Base-by-base conservation (phyloP, 2,329 filamentous ascomycete genomes). In the Lasiodiplodia gonubiensis region DNA sequence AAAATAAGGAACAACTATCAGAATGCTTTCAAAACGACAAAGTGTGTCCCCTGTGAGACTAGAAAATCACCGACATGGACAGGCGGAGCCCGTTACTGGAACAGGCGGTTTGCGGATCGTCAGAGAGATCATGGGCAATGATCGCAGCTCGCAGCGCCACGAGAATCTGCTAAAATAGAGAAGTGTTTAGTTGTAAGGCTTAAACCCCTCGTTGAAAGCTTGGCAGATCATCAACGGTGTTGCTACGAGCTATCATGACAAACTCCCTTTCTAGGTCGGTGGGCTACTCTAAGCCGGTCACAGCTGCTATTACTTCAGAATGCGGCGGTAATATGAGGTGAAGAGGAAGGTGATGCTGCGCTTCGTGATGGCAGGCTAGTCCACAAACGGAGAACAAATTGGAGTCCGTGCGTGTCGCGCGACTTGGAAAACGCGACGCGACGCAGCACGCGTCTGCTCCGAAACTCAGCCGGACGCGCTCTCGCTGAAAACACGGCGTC, bases 401-500 rank as follows among this genome's bases (percentile, higher is more conserved):
- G 59, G 37, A 23, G n/a, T 3, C 35, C 11, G 11, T 63, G 12
- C 42, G 46, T 27, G 46, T 10, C 16, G 35, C 59, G 59, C 59
- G 59, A 35, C 2, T 33, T 33, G 30, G 30, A 25, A 25, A 35
- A 51, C 59, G 59, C 59, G 59, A 63, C 59, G 39, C 42, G 59
- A 63, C 57, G 42, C 42, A 48, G 18, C 39, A 30, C 59, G 59
- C 59, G 59, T 63, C n/a, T 51, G 21, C 59, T 30, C 59, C 57
- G 57, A 51, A 51, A 16, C 42, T 51, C 27, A 63, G 46, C 59
- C 59, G 59, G 30, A 30, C 42, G 57, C 46, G 59, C 46, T 35
- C 18, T 63, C 8, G 59, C 59, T 63, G 59, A 63, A 63, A 63
- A 63, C 59, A 51, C 59, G 59, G 42, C 59, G 42, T 18, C 42